phyloP scores from a whole-genome alignment of 1,139 yeast genomes.

The Hansenula sp. region DNA sequence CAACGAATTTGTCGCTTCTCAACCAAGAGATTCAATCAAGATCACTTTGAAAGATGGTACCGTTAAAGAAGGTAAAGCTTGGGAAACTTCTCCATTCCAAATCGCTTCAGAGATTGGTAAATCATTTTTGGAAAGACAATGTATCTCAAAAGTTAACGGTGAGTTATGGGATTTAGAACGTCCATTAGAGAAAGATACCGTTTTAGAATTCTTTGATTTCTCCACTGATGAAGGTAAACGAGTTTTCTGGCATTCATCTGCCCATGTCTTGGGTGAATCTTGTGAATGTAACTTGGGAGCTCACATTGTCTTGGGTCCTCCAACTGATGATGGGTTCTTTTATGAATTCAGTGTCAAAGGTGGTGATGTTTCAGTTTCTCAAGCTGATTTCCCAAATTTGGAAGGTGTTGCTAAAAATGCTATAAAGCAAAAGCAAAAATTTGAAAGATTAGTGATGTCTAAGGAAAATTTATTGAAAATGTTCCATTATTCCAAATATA shows the following conservation, averaged over 20 bases:
- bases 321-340: conserved; percentile 97
- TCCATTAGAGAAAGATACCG: conserved; percentile 75
- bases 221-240: conserved; percentile 85
- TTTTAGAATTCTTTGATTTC: conserved; percentile 76
- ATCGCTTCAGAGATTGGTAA: conserved; percentile 84
- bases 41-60: conserved; percentile 88
- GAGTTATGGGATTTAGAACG: conserved; percentile 93
- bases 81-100: conserved; percentile 87
- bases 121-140: conserved; percentile 83
- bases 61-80: conserved; percentile 71
- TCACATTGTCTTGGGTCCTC: conserved; percentile 92
- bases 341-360: conserved; percentile 94
- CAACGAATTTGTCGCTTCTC: conserved; percentile 65
- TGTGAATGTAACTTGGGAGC: conserved; percentile 96
- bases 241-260: conserved; percentile 99
- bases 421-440: conserved; percentile 93
- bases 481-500: conserved; percentile 95
- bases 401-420: conserved; percentile 89
- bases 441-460: conserved; percentile 88
- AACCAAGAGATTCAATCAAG: conserved; percentile 60
- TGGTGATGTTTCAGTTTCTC: conserved; percentile 71
- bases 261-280: conserved; percentile 97
- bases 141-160: conserved; percentile 89
- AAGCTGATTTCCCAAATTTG: conserved; percentile 77
- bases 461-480: conserved; percentile 88